Percentiles rank a stretch among this genome's conserved stretches.
Conservation (phyloP, 805 yeast species). For the Candida lessepsii region DNA sequence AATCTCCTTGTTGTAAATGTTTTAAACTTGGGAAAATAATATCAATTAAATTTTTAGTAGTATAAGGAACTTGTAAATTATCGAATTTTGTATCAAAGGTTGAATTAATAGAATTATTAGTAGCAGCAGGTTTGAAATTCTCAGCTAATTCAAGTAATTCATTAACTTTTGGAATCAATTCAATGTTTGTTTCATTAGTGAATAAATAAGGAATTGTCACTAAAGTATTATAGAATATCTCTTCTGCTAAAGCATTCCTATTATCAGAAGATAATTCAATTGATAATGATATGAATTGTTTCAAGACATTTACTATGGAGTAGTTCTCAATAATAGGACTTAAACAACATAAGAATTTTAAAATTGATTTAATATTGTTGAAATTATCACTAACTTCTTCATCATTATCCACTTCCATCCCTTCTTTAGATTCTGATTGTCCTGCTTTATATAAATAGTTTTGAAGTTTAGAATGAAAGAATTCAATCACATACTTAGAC, state of each 20-base stretch:
- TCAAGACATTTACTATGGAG: constrained; percentile 42
- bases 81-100: constrained; percentile 31
- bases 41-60: constrained; percentile 46
- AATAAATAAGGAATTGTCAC: constrained; percentile 65
- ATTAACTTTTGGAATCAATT: constrained; percentile 34
- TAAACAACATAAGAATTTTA: constrained; percentile 69
- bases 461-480: constrained; percentile 63
- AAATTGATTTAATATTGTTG: constrained; percentile 65
- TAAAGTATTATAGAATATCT: constrained; percentile 60
- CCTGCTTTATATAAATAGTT: constrained; percentile 37
- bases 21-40: constrained; percentile 51
- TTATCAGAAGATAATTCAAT: constrained; percentile 37
- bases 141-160: constrained; percentile 49
- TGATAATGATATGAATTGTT: constrained; percentile 53
- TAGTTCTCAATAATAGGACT: constrained; percentile 58
- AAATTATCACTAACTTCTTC: constrained; percentile 48
- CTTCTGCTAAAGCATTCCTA: constrained; percentile 58
- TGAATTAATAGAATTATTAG: constrained; percentile 22
- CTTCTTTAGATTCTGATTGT: too few relatives aligned
- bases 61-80: constrained; percentile 46
- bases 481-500: constrained; percentile 69
- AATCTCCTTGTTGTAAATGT: constrained; percentile 35
- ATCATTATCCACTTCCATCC: too few relatives aligned
- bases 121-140: constrained; percentile 29
- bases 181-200: constrained; percentile 38